Conservation (phyloP, 192 early-diverging fungal genomes). For the Helicostylum pulchrum region DNA sequence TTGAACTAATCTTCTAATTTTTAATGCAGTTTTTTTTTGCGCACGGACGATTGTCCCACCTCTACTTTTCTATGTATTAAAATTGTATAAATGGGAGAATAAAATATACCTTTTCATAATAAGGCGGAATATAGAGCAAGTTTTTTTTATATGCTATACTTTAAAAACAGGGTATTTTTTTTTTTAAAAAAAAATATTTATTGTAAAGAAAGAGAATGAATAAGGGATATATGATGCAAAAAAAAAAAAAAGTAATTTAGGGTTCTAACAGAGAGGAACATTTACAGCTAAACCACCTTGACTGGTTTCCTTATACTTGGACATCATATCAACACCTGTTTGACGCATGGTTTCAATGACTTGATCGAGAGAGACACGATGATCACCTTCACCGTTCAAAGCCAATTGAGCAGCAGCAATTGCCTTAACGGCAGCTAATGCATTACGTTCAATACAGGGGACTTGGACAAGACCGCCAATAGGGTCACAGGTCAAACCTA, state of each 20-base stretch:
- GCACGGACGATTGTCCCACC: too few relatives aligned
- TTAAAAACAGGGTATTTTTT: too few relatives aligned
- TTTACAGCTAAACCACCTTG: slow-evolving; percentile 92
- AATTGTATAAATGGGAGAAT: too few relatives aligned
- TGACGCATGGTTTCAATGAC: slow-evolving; percentile 96
- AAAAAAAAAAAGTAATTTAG: too few relatives aligned
- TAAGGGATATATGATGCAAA: background rate
- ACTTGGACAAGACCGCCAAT: slow-evolving; percentile 92
- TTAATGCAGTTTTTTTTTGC: too few relatives aligned
- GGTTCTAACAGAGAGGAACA: slow-evolving; percentile 51
- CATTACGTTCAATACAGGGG: slow-evolving; percentile 96
- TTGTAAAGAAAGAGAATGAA: too few relatives aligned
- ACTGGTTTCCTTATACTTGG: slow-evolving; percentile 96
- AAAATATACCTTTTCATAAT: too few relatives aligned
- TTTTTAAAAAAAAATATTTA: too few relatives aligned
- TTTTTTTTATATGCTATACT: too few relatives aligned
- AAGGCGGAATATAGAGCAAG: too few relatives aligned
- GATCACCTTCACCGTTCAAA: slow-evolving; percentile 87
- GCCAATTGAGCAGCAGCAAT: slow-evolving; percentile 94
- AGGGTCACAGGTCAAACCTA: slow-evolving; percentile 85
- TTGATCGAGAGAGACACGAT: slow-evolving; percentile 90
- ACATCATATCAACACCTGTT: slow-evolving; percentile 88
- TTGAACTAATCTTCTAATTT: too few relatives aligned
- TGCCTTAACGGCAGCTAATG: slow-evolving; percentile 92
- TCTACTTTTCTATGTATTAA: too few relatives aligned